These are phyloP conservation scores for Dianthus caryophyllus DNA, from an alignment of 148 eudicot genomes.

Conservation along the genomic window DNA sequence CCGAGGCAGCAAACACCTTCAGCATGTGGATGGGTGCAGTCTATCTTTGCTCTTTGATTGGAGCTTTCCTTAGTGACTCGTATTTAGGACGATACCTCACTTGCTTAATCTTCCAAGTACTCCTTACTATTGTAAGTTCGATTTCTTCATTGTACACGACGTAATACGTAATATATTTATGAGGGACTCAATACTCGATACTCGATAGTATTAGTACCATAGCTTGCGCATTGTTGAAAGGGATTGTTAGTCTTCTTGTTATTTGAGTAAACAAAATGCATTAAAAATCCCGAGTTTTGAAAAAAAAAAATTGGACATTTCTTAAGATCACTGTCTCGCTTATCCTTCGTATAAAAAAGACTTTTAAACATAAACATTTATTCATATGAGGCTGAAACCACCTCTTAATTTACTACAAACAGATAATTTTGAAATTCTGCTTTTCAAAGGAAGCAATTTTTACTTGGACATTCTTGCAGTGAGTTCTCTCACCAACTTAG, in stretches of 20 bases:
- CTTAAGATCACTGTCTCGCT: neutral
- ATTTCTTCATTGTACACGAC: neutral
- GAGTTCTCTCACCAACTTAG: constrained; percentile 83
- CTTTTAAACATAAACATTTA: no score
- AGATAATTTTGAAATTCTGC: no score
- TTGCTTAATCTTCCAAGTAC: constrained; percentile 45
- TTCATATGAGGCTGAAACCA: no score
- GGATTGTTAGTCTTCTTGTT: constrained; percentile 4
- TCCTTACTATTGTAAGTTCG: constrained; percentile 42
- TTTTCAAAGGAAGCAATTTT: neutral
- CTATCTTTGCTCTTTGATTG: constrained; percentile 45
- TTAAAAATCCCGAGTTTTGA: constrained; percentile 4
- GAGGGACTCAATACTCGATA: neutral
- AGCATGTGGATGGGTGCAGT: constrained; percentile 60
- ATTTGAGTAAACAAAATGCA: constrained; percentile 9
- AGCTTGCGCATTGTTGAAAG: constrained; percentile 13
- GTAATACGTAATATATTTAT: neutral
- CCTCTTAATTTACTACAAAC: no score
- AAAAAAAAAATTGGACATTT: neutral
- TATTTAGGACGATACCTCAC: constrained; percentile 54
- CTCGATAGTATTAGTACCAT: neutral
- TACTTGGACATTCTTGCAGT: constrained; percentile 82
- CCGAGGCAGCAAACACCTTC: constrained; percentile 54
- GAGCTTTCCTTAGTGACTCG: constrained; percentile 52
- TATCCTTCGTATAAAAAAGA: neutral